Base-by-base conservation (phyloP, 345 rosid species). In the Isatis tinctoria region DNA sequence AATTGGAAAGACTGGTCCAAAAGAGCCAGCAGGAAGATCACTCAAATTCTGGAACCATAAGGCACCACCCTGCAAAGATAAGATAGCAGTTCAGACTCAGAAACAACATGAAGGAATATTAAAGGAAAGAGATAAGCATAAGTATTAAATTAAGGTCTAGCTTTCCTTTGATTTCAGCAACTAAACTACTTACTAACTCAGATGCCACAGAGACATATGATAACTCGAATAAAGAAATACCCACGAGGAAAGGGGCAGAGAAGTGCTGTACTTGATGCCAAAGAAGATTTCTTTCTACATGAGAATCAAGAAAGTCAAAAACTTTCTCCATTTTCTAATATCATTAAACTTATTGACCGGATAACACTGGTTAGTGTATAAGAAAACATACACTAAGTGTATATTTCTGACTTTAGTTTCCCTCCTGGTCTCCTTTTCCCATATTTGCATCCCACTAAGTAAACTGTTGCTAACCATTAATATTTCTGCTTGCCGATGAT, bases 1-100 rank as follows among this genome's bases (percentile, higher is more conserved):
- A 44, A 90, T 17, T 28, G 99, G 97, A 77, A 94, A 86, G 60
- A 90, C 82, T 74, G 83, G 73, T 81, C 96, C 92, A 60, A 78
- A 80, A 73, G 73, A 73, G 73, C 93, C 88, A 43, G 71, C 83
- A 54, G 97, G 85, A 35, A 69, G 70, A 75, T 81, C 92, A 65
- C 92, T 85, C 86, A 94, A 79, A 82, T 91, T 83, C 75, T 88
- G 89, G 83, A 94, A 94, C 97, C 98, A 94, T 22, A 91, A 83
- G 72, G 87, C 70, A 75, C 98, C 98, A 45, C 98, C 98, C 97
- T 94, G 87, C 27, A 59, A 71, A 62, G 49, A 76, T 5, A 69
- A 70, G 72, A 70, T 26, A 70, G 14, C 32, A 41, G 40, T 56
- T 32, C 61, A 69, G 74, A n/a, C 58, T 22, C 43, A 52, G 28